Evolutionary conservation across 805 yeast species (phyloP), one percentile per base, ranked within the genome.

Genomic region (Kodamaea jinghongensis): DNA sequence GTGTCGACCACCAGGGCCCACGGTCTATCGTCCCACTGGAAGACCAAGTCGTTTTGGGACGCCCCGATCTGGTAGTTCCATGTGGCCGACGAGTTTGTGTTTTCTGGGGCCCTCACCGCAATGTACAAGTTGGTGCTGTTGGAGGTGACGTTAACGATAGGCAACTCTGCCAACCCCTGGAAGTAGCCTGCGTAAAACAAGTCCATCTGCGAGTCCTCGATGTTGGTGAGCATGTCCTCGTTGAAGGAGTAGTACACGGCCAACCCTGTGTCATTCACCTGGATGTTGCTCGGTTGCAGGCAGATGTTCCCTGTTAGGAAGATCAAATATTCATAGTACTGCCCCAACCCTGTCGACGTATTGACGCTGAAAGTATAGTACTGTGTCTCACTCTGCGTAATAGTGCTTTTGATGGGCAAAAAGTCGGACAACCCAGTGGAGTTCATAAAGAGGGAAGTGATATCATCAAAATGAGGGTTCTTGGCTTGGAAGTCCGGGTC

Each of bases 41-140:
- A 83, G 1, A 78, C 78, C 47, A 82, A 62, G 54, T 80, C 80
- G 36, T 69, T 69, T 50, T 74, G 81, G 2, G 87, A 79, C 2
- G 78, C 75, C 3, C 87, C 90, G 25, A 88, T 58, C 53, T 80
- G 77, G 52, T 81, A 85, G 6, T 67, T 47, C 90, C 90, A 83
- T n/a, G 36, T 30, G 12, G 60, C 63, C 1, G 64, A 41, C 9
- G 27, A 28, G 42, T 70, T 63, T 15, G 64, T 55, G 47, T 63
- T 64, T 45, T 67, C 60, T 6, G 74, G 73, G 9, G 73, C 70
- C 22, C 60, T 43, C 2, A 68, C 71, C 2, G 67, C 70, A 26
- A 69, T 63, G 46, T 66, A 68, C 13, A 69, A 48, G n/a, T 31
- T 36, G 13, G 40, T 22, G 26, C 26, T 22, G 29, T 31, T 34